Conservation (phyloP, 495 filamentous ascomycete species). For the Daldinia caldariorum region DNA sequence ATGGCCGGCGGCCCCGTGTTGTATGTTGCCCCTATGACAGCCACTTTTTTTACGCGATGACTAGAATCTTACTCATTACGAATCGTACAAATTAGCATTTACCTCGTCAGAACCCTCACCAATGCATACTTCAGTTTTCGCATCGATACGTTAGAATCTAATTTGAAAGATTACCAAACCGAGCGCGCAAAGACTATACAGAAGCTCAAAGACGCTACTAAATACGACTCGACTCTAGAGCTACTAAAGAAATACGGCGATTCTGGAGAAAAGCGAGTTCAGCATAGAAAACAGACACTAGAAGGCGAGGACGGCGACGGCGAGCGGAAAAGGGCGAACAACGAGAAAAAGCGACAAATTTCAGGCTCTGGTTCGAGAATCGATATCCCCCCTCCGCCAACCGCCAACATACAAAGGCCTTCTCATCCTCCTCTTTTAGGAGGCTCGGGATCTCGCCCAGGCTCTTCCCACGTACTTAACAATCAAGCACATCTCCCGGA, state of each 20-base stretch:
- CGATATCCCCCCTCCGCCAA: slow-evolving; percentile 77
- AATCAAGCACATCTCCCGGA: slow-evolving; percentile 44
- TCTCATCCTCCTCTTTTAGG: slow-evolving; percentile 37
- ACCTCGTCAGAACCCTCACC: slow-evolving; percentile 66
- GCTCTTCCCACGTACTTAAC: slow-evolving; percentile 17
- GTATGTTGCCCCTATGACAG: slow-evolving; percentile 55
- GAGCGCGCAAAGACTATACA: slow-evolving; percentile 89
- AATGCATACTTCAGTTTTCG: slow-evolving; percentile 83
- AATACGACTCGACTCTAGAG: slow-evolving; percentile 93
- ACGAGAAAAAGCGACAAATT: slow-evolving; percentile 39
- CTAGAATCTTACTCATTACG: slow-evolving; percentile 30
- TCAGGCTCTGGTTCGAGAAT: slow-evolving; percentile 57
- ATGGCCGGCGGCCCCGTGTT: slow-evolving; percentile 81
- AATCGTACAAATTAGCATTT: slow-evolving; percentile 65
- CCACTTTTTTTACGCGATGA: not conserved
- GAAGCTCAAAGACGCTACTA: slow-evolving; percentile 92
- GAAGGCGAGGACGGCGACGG: slow-evolving; percentile 29
- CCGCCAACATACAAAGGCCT: slow-evolving; percentile 78
- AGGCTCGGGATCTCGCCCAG: slow-evolving; percentile 35
- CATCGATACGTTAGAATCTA: slow-evolving; percentile 69
- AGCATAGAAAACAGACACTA: slow-evolving; percentile 49
- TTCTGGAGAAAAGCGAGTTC: slow-evolving; percentile 59
- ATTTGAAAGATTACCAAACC: slow-evolving; percentile 76
- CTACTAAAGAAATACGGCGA: slow-evolving; percentile 94
- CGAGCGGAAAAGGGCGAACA: slow-evolving; percentile 20